Percentiles rank a stretch among this genome's conserved stretches.
Evolutionary conservation across 2,329 filamentous ascomycete species (phyloP).

Genomic region (Alternaria gaisen): DNA sequence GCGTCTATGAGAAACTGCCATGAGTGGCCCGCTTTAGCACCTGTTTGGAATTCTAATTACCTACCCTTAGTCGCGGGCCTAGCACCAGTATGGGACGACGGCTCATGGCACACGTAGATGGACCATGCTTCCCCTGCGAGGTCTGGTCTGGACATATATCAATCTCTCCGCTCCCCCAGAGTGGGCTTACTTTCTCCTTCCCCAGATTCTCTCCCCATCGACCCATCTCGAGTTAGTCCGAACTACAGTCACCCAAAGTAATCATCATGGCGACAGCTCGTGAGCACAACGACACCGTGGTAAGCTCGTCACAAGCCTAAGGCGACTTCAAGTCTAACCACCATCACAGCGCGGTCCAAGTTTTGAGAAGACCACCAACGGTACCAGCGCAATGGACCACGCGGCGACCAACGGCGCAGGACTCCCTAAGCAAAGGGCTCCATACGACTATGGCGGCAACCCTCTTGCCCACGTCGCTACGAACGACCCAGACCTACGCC

Average conservation of each 20-base stretch:
- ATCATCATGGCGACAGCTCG: slow-evolving; percentile 55
- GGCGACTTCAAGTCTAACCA: slow-evolving; percentile 16
- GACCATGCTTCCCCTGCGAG: slow-evolving; percentile 33
- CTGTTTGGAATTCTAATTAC: slow-evolving; percentile 42
- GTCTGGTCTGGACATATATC: slow-evolving; percentile 43
- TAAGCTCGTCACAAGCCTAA: slow-evolving; percentile 24
- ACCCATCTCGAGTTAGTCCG: slow-evolving; percentile 3
- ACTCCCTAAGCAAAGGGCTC: slow-evolving; percentile 52
- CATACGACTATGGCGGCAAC: slow-evolving; percentile 62
- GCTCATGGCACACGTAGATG: slow-evolving; percentile 47
- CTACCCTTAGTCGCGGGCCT: slow-evolving; percentile 31
- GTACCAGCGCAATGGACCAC: slow-evolving; percentile 52
- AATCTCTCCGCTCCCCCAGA: slow-evolving; percentile 42
- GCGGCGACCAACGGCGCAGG: slow-evolving; percentile 41
- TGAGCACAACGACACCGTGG: slow-evolving; percentile 46
- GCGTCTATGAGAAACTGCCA: slow-evolving; percentile 40
- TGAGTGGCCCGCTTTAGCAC: slow-evolving; percentile 41
- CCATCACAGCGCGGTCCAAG: slow-evolving; percentile 31
- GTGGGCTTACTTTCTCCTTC: slow-evolving; percentile 24
- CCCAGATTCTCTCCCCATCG: slow-evolving; percentile 31
- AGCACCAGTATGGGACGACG: slow-evolving; percentile 30
- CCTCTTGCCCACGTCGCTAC: slow-evolving; percentile 61
- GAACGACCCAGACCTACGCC: slow-evolving; percentile 56
- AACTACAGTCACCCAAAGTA: slow-evolving; percentile 8
- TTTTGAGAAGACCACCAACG: slow-evolving; percentile 40